Percentiles rank a stretch among this genome's conserved stretches.
These are phyloP conservation scores for Colletotrichum melonis DNA, from an alignment of 2,329 filamentous ascomycete genomes.

Conservation along the genomic window DNA sequence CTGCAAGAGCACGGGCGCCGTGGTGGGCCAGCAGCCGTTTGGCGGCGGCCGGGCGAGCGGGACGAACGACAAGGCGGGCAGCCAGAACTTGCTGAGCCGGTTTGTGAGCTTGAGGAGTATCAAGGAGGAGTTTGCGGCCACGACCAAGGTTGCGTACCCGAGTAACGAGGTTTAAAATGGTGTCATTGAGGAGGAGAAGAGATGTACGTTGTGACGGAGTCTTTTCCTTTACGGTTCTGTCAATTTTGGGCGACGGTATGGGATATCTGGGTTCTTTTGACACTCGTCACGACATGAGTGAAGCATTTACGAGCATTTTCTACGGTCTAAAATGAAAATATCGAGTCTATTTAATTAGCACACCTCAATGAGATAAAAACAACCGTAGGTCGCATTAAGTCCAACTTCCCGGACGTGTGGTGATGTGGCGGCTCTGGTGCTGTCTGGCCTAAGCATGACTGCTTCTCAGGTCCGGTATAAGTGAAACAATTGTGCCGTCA, in stretches of 20 bases:
- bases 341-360: neutral
- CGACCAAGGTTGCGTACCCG: conserved; percentile 73
- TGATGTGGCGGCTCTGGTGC: neutral
- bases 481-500: too few species aligned
- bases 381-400: neutral
- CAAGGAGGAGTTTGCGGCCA: conserved; percentile 80
- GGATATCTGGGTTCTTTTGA: conserved; percentile 13
- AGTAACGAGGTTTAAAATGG: conserved; percentile 71
- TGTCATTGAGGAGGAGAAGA: neutral
- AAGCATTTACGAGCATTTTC: neutral
- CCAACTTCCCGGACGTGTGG: too few species aligned
- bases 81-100: conserved; percentile 69
- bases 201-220: neutral
- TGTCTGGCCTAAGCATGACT: too few species aligned
- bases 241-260: neutral
- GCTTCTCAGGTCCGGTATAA: too few species aligned
- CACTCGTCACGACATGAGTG: neutral
- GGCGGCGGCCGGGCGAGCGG: conserved; percentile 75
- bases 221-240: neutral
- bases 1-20: conserved; percentile 81
- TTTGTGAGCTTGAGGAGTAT: conserved; percentile 76
- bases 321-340: conserved; percentile 9
- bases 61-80: conserved; percentile 81
- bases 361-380: neutral
- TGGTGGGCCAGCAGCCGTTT: conserved; percentile 80